phyloP scores from a whole-genome alignment of 2,329 filamentous ascomycete genomes.

The Trichocomaceae sp. region DNA sequence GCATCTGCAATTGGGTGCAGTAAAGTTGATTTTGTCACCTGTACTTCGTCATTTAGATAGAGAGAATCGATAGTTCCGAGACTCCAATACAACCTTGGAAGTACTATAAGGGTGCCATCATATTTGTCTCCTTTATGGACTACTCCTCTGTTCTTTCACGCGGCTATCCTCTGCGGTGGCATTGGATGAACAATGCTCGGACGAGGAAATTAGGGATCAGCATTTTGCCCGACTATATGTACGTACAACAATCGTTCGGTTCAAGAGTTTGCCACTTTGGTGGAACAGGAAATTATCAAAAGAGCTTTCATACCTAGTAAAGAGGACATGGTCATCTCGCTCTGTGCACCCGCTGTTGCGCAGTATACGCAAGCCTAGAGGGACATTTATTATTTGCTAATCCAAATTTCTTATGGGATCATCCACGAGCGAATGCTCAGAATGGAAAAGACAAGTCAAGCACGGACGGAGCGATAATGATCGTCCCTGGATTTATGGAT shows the following conservation, averaged over 20 bases:
- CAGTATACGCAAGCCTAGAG: too few relatives aligned
- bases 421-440: not conserved
- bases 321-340: too few relatives aligned
- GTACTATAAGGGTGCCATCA: not conserved
- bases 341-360: too few relatives aligned
- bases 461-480: constrained; percentile 1
- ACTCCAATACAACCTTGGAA: not conserved
- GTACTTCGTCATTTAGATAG: not conserved
- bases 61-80: not conserved
- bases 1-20: not conserved
- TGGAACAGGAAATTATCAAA: too few relatives aligned
- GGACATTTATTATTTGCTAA: not conserved
- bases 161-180: too few relatives aligned
- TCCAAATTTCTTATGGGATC: not conserved
- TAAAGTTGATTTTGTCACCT: not conserved
- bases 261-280: too few relatives aligned
- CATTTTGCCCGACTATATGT: too few relatives aligned
- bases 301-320: too few relatives aligned
- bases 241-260: too few relatives aligned
- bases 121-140: not conserved
- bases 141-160: not conserved
- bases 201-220: not conserved
- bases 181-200: not conserved
- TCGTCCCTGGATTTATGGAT: not conserved
- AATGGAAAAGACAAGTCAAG: constrained; percentile 4